Conservation (phyloP, 441 rosid genomes). For the Mallotus japonicus region DNA sequence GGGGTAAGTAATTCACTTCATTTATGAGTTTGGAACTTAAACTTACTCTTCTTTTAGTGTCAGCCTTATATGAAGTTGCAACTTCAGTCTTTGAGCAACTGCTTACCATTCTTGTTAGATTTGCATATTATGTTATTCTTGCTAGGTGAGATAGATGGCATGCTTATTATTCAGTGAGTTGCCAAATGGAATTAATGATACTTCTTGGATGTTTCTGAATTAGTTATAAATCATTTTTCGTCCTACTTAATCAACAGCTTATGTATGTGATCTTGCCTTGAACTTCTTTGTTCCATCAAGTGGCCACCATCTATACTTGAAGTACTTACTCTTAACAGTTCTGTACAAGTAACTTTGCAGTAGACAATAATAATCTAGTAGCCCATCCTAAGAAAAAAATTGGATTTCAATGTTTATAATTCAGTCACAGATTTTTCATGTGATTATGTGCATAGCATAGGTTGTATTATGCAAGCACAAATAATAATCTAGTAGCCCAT, state of each 20-base stretch:
- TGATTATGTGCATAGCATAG: neutral
- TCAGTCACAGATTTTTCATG: neutral
- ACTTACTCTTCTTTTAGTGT: constrained; percentile 5
- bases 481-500: neutral
- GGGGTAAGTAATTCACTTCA: constrained; percentile 64
- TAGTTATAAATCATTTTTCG: neutral
- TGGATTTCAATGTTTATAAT: neutral
- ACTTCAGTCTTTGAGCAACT: neutral
- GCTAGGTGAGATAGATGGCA: neutral
- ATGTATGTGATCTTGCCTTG: neutral
- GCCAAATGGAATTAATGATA: neutral
- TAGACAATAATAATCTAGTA: neutral
- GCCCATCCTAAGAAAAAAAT: neutral
- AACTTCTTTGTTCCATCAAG: neutral
- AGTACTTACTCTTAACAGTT: neutral
- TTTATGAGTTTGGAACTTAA: constrained; percentile 7
- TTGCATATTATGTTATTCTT: neutral
- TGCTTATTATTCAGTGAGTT: neutral
- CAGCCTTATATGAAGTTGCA: neutral
- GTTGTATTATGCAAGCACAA: neutral
- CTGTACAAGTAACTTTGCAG: neutral
- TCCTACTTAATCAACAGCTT: neutral
- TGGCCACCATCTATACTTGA: neutral
- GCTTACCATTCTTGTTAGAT: neutral
- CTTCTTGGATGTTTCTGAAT: neutral